Percentiles rank a stretch among this genome's conserved stretches.
phyloP scores from a whole-genome alignment of 306 rosid species.

The Cucumis melo region DNA sequence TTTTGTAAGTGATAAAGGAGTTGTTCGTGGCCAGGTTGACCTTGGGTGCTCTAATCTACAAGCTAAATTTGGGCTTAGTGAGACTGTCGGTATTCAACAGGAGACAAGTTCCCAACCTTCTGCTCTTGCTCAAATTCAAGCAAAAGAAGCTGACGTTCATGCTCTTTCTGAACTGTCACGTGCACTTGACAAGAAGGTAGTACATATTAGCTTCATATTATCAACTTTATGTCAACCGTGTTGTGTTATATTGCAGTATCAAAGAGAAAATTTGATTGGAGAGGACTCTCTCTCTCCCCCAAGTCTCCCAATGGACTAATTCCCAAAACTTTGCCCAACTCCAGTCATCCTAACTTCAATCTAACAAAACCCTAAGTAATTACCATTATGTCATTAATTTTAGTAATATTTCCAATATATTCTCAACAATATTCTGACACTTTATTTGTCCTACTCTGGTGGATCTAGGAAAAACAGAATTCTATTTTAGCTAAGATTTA shows the following conservation, averaged over 20 bases:
- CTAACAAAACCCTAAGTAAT: not conserved
- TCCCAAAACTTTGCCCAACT: not conserved
- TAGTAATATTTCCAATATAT: not conserved
- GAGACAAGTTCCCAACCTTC: conserved; percentile 39
- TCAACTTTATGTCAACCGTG: conserved; percentile 1
- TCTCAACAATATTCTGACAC: not conserved
- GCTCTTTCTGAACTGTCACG: conserved; percentile 66
- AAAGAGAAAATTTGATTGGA: not conserved
- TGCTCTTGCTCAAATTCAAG: conserved; percentile 34
- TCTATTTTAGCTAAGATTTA: not conserved
- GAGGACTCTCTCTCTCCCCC: not conserved
- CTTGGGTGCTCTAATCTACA: conserved; percentile 28
- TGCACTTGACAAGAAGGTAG: conserved; percentile 86
- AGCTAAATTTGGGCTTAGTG: conserved; percentile 31
- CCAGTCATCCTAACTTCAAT: not conserved
- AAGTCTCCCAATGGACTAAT: not conserved
- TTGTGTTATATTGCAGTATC: not conserved
- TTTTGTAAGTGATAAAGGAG: not conserved
- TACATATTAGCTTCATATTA: not conserved
- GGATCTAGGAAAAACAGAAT: not conserved
- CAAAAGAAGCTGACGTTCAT: conserved; percentile 64
- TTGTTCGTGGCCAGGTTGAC: conserved; percentile 21
- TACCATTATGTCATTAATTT: not conserved
- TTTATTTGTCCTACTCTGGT: not conserved
- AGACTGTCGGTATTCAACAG: conserved; percentile 27